Percentiles rank a stretch among this genome's conserved stretches.
Evolutionary conservation across 83 land plant species (phyloP).

Genomic region (Thuja plicata): DNA sequence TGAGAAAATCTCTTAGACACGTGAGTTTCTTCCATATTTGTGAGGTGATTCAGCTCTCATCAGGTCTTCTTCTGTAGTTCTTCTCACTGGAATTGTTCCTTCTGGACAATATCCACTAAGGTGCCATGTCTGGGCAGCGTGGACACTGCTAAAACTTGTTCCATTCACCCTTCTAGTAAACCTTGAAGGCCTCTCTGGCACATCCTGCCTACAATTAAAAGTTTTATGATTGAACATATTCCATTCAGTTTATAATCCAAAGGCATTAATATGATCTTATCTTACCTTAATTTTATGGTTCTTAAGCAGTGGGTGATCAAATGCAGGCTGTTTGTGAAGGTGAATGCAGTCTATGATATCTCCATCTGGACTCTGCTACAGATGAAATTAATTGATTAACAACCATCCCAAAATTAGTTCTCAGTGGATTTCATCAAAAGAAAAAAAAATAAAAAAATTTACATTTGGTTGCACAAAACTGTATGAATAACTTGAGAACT

Average conservation of each 20-base stretch:
- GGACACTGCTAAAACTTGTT: conserved; percentile 12
- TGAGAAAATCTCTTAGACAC: conserved; percentile 14
- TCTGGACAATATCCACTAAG: conserved; percentile 35
- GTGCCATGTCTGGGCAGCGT: conserved; percentile 30
- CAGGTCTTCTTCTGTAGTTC: conserved; percentile 19
- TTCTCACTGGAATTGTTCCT: conserved; percentile 38
- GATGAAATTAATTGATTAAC: neutral
- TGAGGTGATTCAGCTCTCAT: conserved; percentile 40
- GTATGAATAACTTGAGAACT: neutral
- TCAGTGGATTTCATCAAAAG: neutral
- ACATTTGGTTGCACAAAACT: neutral
- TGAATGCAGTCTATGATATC: conserved; percentile 77
- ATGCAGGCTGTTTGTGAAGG: conserved; percentile 64
- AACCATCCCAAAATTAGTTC: neutral
- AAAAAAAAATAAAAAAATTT: neutral
- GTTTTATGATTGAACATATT: neutral
- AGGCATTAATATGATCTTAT: neutral
- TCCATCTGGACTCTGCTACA: conserved; percentile 74
- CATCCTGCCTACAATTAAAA: neutral
- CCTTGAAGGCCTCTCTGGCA: conserved; percentile 11
- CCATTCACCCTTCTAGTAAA: neutral
- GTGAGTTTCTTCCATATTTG: conserved; percentile 68
- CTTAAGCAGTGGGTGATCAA: conserved; percentile 72
- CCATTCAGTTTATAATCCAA: neutral
- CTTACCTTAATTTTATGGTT: conserved; percentile 72